Evolutionary conservation across 208 protist genomes (phyloP).

Genomic region (Acanthamoeba triangularis): DNA sequence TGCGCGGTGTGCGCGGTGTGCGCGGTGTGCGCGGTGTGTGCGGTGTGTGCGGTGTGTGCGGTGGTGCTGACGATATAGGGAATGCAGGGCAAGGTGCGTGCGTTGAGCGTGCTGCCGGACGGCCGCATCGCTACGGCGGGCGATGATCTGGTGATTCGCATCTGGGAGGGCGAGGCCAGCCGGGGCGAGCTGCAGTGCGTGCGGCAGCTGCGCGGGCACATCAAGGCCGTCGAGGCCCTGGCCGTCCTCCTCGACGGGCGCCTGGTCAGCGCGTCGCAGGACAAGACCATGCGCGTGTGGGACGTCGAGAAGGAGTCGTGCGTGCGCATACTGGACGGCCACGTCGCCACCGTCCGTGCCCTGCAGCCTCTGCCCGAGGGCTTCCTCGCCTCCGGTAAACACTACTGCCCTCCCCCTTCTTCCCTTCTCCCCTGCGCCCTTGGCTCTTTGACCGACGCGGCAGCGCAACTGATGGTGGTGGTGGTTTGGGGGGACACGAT

Average conservation of each 20-base stretch:
- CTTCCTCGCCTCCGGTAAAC: constrained; percentile 8
- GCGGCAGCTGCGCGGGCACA: not conserved
- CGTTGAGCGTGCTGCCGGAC: not conserved
- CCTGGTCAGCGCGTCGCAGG: constrained; percentile 33
- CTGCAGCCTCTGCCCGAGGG: not conserved
- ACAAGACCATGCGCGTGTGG: not conserved
- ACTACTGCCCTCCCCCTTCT: too few relatives aligned
- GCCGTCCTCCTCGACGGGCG: not conserved
- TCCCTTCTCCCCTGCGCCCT: not conserved
- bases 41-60: not conserved
- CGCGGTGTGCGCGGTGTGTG: too few relatives aligned
- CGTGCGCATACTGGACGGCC: not conserved
- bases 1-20: too few relatives aligned
- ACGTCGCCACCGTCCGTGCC: not conserved
- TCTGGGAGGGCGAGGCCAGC: constrained; percentile 17
- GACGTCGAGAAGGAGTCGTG: constrained; percentile 11
- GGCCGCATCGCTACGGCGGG: not conserved
- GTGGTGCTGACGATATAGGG: too few relatives aligned
- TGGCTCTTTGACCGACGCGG: not conserved
- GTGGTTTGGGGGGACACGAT: not conserved
- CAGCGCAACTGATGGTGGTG: not conserved
- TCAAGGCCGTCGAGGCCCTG: constrained; percentile 1
- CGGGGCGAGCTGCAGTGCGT: not conserved
- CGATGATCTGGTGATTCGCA: not conserved
- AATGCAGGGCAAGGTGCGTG: constrained; percentile 5